Base-by-base conservation (phyloP, 2,329 filamentous ascomycete genomes). In the Thelonectria blattea region DNA sequence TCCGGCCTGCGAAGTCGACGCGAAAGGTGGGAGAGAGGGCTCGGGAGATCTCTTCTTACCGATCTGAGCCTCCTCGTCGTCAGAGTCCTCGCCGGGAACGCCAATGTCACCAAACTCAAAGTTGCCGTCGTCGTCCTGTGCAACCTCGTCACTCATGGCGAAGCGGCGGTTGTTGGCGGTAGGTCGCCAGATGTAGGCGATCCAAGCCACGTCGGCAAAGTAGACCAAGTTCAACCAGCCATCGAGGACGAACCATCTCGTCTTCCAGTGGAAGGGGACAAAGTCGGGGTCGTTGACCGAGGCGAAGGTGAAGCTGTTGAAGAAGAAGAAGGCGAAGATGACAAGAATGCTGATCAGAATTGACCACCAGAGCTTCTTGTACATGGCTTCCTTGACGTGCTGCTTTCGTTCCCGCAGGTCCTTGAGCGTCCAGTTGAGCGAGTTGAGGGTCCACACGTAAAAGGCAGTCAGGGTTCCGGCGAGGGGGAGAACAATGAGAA, bases 391-490 rank as follows among this genome's bases (percentile, higher is more conserved):
- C 75, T 99, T 99, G 70, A 90, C 89, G 70, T 91, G 90, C 78
- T 99, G 95, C 78, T 97, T 97, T 66, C 95, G 89, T 72, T 97
- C 92, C 56, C 91, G 85, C n/a, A 99, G 85, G 71, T 98, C 94
- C 78, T 97, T 98, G 80, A 98, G 94, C 0, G 95, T 99, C 59
- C 90, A 83, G 76, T 94, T 97, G 59, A 99, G 85, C 20, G 93
- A 96, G 80, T 97, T 98, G 65, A 99, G 84, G 0, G 95, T 99
- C 95, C 95, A 99, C 62, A 99, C 91, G 76, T 99, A 99, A 78
- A 99, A 99, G 11, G 91, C 93, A 17, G 95, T 99, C 64, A 99
- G 80, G 0, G 95, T 97, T 48, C 87, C 93, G 3, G 94, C 93
- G 20, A 99, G 84, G 1, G 95, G 95, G 15, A 99, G 85, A 27